These are phyloP conservation scores for Elaeagnus macrophylla DNA, from an alignment of 306 rosid genomes.

Conservation along the genomic window DNA sequence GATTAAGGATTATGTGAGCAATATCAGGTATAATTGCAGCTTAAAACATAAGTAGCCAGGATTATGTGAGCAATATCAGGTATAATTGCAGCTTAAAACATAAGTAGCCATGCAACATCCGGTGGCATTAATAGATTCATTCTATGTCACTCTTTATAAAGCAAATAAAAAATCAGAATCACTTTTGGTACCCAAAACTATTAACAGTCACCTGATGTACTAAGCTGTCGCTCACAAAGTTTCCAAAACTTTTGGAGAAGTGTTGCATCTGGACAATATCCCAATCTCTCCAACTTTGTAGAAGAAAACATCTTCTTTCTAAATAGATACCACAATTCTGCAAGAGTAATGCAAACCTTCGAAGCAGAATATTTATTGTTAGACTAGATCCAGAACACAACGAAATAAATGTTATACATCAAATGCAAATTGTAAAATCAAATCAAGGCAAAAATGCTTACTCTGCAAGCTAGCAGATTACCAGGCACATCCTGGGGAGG, in stretches of 20 bases:
- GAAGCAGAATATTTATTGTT: conserved; percentile 21
- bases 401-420: neutral
- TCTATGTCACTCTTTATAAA: too few relatives aligned
- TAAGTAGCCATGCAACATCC: too few relatives aligned
- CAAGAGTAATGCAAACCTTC: conserved; percentile 68
- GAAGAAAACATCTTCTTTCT: conserved; percentile 37
- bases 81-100: too few relatives aligned
- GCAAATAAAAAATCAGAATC: neutral
- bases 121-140: too few relatives aligned
- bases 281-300: conserved; percentile 58
- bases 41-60: too few relatives aligned
- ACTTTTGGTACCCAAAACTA: neutral
- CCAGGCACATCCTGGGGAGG: conserved; percentile 41
- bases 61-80: too few relatives aligned
- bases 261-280: conserved; percentile 51
- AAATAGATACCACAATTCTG: conserved; percentile 59
- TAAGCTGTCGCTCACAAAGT: conserved; percentile 69
- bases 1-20: too few relatives aligned
- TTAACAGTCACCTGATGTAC: conserved; percentile 44
- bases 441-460: conserved; percentile 26
- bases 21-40: too few relatives aligned
- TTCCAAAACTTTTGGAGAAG: conserved; percentile 63
- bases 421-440: neutral
- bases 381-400: conserved; percentile 22
- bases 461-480: conserved; percentile 72